These are phyloP conservation scores for Chlamydomonas incerta DNA, from an alignment of 139 green algal species.

Conservation along the genomic window DNA sequence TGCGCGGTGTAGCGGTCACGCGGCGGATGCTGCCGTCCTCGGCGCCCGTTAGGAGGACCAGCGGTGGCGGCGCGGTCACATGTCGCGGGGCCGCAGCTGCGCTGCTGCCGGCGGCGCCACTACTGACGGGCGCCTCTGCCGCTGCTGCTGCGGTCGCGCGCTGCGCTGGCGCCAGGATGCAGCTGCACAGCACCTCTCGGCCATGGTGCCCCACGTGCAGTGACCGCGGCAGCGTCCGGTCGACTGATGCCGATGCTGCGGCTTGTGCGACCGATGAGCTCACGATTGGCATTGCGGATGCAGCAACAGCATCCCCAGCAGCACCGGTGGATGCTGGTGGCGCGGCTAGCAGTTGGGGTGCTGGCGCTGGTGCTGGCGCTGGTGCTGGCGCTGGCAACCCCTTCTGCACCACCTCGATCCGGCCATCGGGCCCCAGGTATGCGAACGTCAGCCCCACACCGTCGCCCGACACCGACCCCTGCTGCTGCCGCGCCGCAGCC, in stretches of 20 bases:
- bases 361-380: too few relatives aligned
- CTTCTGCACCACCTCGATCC: too few relatives aligned
- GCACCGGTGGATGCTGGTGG: too few relatives aligned
- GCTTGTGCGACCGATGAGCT: too few relatives aligned
- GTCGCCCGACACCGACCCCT: neutral
- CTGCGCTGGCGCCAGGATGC: neutral
- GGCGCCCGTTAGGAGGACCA: slow-evolving; percentile 12
- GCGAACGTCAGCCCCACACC: neutral
- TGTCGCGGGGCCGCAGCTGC: too few relatives aligned
- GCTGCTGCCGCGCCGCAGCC: too few relatives aligned
- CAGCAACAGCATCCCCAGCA: too few relatives aligned
- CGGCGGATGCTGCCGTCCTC: slow-evolving; percentile 36
- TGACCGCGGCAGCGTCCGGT: neutral
- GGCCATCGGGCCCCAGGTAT: neutral
- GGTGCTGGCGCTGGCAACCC: too few relatives aligned
- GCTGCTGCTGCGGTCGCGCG: neutral
- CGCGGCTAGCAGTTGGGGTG: too few relatives aligned
- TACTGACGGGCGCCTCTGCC: neutral
- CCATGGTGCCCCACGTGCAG: slow-evolving; percentile 31
- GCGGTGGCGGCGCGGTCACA: neutral
- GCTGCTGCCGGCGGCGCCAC: neutral
- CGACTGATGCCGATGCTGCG: neutral
- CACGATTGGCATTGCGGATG: too few relatives aligned
- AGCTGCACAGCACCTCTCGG: slow-evolving; percentile 11
- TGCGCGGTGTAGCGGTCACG: neutral